Evolutionary conservation across 176 grass and related monocot genomes (phyloP).

Genomic region (Coix lacrymajobi): DNA sequence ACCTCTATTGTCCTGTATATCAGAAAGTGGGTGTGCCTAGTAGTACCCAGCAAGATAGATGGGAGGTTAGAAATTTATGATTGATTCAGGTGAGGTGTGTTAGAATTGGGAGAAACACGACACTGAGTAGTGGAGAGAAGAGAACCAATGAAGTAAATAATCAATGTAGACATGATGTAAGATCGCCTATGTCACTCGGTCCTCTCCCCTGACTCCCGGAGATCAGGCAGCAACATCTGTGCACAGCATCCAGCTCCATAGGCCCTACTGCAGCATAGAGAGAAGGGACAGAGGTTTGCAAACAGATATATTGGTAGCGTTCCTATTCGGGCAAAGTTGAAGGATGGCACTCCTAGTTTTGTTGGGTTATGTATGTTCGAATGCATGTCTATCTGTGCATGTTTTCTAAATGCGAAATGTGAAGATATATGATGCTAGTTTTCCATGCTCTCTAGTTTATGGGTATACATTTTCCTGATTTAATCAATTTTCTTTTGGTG

Average conservation of each 20-base stretch:
- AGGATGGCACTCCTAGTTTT: neutral
- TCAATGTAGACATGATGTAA: neutral
- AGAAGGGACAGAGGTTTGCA: neutral
- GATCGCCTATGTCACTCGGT: neutral
- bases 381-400: neutral
- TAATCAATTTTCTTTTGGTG: slow-evolving; percentile 14
- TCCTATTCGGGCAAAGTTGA: neutral
- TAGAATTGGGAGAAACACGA: neutral
- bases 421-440: neutral
- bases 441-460: neutral
- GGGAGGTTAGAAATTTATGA: neutral
- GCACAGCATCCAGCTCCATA: neutral
- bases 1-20: neutral
- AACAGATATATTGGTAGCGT: neutral
- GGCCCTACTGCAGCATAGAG: neutral
- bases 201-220: neutral
- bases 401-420: neutral
- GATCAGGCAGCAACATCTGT: neutral
- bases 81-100: neutral
- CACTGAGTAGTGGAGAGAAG: neutral
- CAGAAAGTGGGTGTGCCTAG: neutral
- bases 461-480: neutral
- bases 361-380: neutral
- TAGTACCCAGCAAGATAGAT: neutral
- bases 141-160: neutral